phyloP scores from a whole-genome alignment of 2,329 filamentous ascomycete species.

The Penicillium sp. region DNA sequence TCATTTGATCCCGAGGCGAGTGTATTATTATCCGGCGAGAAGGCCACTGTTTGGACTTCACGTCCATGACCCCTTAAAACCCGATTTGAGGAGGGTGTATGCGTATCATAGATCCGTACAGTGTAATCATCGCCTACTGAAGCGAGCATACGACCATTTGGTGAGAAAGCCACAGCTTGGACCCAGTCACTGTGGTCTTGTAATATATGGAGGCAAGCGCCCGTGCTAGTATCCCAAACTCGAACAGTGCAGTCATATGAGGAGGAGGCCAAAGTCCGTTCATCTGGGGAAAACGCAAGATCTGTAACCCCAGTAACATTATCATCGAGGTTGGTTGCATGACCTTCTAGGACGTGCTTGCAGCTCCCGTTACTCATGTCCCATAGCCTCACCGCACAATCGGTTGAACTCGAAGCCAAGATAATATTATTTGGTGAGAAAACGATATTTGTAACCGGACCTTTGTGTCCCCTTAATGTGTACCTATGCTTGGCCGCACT shows the following conservation, averaged over 20 bases:
- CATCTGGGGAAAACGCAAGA: neutral
- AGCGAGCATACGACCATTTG: conserved; percentile 9
- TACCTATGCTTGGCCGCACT: neutral
- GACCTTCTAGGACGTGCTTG: neutral
- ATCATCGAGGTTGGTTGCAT: neutral
- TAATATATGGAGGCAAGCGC: conserved; percentile 9
- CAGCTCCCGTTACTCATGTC: neutral
- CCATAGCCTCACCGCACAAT: neutral
- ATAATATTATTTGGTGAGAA: neutral
- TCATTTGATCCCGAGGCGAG: too few species aligned
- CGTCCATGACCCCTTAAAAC: neutral
- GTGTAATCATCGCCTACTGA: too few species aligned
- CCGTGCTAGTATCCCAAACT: conserved; percentile 11
- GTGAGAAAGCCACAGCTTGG: conserved; percentile 19
- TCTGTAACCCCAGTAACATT: neutral
- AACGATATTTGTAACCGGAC: neutral
- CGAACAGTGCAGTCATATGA: conserved; percentile 19
- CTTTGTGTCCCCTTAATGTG: neutral
- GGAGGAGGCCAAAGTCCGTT: conserved; percentile 19
- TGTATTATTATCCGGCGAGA: too few species aligned
- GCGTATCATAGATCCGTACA: too few species aligned
- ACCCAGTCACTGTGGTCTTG: conserved; percentile 15
- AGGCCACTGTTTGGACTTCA: too few species aligned
- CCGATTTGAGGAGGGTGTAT: neutral
- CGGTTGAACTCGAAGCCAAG: neutral